Evolutionary conservation across 2,329 filamentous ascomycete genomes (phyloP), one percentile per base, ranked within the genome.

Genomic region (Penicillium sp.): DNA sequence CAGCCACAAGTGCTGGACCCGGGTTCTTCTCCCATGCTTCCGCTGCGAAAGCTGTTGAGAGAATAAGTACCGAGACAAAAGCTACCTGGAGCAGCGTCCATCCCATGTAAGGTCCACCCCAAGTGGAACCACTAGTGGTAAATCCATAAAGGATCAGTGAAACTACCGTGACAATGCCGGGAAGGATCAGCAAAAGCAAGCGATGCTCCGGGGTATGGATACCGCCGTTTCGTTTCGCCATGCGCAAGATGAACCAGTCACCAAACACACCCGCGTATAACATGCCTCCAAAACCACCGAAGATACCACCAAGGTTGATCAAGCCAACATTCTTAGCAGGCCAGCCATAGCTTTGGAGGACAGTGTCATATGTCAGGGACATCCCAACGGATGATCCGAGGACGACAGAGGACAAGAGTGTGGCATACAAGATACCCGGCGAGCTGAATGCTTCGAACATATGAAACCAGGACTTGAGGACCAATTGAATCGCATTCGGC

Each of bases 321-420:
- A 67, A 43, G n/a, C 65, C 65, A 10, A 67, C 56, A 18, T 51
- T 62, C 45, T 55, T 45, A 3, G 64, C 54, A 14, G 64, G 36
- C 72, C 74, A 76, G 52, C 65, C 58, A 48, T 74, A 76, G 28
- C 56, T 61, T 14, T 67, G 59, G 6, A 77, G 63, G 3, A 78
- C 68, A 1, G 69, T 63, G 48, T 71, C 67, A 54, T 77, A 77
- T 1, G 70, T 72, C 9, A 76, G 61, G 1, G 71, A 72, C 53
- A 77, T 74, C 19, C 70, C 70, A 21, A 77, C 70, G 16, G 63
- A 66, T n/a, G 63, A 66, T 3, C 72, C 75, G 0, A 77, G 68
- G 2, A 67, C 63, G 34, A 75, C 73, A 3, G 74, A 74, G 3
- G 71, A 67, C 0, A 71, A 54, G 8, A 77, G 62, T 3, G 74